Base-by-base conservation (phyloP, 345 rosid species). In the Populus deltoides region DNA sequence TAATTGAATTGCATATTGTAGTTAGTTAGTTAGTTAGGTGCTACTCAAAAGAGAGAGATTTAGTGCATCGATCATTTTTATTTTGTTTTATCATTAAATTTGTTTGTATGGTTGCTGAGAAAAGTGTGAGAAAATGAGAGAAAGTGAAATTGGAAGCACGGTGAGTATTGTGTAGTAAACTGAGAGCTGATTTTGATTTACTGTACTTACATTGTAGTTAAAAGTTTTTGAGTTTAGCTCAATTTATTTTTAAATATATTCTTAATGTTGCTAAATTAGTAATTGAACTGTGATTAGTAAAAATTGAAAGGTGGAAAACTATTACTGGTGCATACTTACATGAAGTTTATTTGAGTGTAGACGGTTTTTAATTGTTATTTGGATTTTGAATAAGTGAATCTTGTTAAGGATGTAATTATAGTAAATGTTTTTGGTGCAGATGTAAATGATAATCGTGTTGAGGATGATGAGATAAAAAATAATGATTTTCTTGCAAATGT, bases 401-500 rank as follows among this genome's bases (percentile, higher is more conserved):
- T 68, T 35, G 5, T 35, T 68, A 7, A 5, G 2, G 27, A 38
- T 38, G 43, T 35, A 22, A 36, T 38, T 71, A 29, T 47, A 8
- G 16, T 17, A 25, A 27, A 18, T 17, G 62, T 25, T 2, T 75
- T 67, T 9, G 79, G 59, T 81, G 84, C 88, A 89, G 96, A 81
- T 53, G 66, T 77, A 36, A 81, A 51, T 81, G 81, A 69, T 57
- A 78, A 80, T 75, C 79, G 20, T 63, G 75, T 70, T 5, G 81
- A 86, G 63, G 89, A 79, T 68, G 90, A 85, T 66, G 86, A 82
- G 10, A 79, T 67, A 81, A 88, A 78, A 74, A 75, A 71, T 70
- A 93, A 91, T 78, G 96, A 91, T 89, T 96, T 93, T 84, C 91
- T 93, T 74, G 73, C 89, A 5, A 93, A 96, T 83, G 97, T 92